phyloP scores from a whole-genome alignment of 352 stramenopile species.

The Saprolegnia diclina region DNA sequence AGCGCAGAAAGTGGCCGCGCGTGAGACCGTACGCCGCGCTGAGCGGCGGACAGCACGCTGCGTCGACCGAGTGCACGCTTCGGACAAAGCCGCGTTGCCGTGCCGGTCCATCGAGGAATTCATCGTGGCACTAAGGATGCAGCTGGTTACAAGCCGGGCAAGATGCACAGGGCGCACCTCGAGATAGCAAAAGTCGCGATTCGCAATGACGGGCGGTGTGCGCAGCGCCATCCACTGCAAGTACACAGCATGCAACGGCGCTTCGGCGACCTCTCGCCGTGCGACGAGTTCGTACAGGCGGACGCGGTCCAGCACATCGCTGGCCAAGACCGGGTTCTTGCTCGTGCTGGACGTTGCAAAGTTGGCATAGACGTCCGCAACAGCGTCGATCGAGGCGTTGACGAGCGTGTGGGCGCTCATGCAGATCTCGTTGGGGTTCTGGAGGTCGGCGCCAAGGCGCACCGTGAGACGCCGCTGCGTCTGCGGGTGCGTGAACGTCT shows the following conservation, averaged over 20 bases:
- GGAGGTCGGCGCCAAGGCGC: constrained; percentile 13
- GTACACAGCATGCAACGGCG: constrained; percentile 64
- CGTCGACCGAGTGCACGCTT: constrained; percentile 68
- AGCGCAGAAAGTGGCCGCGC: constrained; percentile 63
- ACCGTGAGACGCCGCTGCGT: constrained; percentile 17
- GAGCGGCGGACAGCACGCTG: constrained; percentile 59
- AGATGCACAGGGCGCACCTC: constrained; percentile 8
- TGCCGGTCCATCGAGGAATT: constrained; percentile 71
- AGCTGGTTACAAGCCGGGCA: not conserved
- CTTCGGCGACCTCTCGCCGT: constrained; percentile 32
- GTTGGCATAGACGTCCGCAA: constrained; percentile 66
- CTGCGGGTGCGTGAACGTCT: constrained; percentile 32
- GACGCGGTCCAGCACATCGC: constrained; percentile 65
- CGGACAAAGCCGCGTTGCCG: constrained; percentile 69
- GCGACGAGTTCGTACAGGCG: constrained; percentile 55
- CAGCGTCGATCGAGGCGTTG: constrained; percentile 66
- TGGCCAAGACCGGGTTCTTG: constrained; percentile 36
- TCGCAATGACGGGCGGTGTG: constrained; percentile 65
- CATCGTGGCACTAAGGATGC: constrained; percentile 56
- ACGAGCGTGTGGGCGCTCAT: constrained; percentile 64
- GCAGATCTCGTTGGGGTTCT: constrained; percentile 18
- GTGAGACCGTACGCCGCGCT: constrained; percentile 59
- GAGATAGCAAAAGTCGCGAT: constrained; percentile 79
- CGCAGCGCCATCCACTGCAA: constrained; percentile 78
- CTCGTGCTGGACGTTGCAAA: constrained; percentile 44